Conservation (phyloP, 1,139 yeast genomes). For the Candida gigantensis region DNA sequence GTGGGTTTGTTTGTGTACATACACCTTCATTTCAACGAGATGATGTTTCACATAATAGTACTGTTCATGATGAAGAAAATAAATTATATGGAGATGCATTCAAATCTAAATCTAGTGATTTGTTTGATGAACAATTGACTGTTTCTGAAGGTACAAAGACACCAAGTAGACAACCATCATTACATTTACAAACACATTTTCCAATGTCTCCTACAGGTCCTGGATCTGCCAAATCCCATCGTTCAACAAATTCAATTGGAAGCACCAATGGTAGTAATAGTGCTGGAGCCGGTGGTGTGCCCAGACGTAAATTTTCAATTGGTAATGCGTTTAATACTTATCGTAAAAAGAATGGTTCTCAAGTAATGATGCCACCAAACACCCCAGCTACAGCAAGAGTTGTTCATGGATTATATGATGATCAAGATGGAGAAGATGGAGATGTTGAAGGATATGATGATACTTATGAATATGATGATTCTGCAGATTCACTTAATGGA, state of each 20-base stretch:
- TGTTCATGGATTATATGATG: slow-evolving; percentile 39
- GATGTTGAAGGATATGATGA: slow-evolving; percentile 24
- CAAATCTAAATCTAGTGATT: slow-evolving; percentile 34
- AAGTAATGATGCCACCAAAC: slow-evolving; percentile 46
- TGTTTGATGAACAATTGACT: slow-evolving; percentile 23
- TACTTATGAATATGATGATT: slow-evolving; percentile 49
- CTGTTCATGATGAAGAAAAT: slow-evolving; percentile 30
- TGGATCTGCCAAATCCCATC: slow-evolving; percentile 20
- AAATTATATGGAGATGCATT: slow-evolving; percentile 48
- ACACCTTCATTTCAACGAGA: slow-evolving; percentile 48
- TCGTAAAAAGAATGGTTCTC: slow-evolving; percentile 50
- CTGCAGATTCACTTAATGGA: slow-evolving; percentile 62
- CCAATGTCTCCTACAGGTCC: slow-evolving; percentile 15
- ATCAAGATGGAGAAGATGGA: slow-evolving; percentile 38
- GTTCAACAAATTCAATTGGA: slow-evolving; percentile 23
- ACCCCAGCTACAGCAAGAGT: slow-evolving; percentile 54
- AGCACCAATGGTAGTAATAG: slow-evolving; percentile 19
- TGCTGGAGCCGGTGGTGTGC: slow-evolving; percentile 27
- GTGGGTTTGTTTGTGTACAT: slow-evolving; percentile 89
- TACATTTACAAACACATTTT: slow-evolving; percentile 34
- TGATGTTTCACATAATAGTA: slow-evolving; percentile 10
- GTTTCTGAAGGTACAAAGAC: slow-evolving; percentile 21
- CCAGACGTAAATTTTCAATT: slow-evolving; percentile 63
- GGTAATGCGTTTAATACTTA: slow-evolving; percentile 54
- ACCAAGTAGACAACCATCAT: slow-evolving; percentile 44